phyloP scores from a whole-genome alignment of 768 basidiomycete species.

The Mycena alexandri region DNA sequence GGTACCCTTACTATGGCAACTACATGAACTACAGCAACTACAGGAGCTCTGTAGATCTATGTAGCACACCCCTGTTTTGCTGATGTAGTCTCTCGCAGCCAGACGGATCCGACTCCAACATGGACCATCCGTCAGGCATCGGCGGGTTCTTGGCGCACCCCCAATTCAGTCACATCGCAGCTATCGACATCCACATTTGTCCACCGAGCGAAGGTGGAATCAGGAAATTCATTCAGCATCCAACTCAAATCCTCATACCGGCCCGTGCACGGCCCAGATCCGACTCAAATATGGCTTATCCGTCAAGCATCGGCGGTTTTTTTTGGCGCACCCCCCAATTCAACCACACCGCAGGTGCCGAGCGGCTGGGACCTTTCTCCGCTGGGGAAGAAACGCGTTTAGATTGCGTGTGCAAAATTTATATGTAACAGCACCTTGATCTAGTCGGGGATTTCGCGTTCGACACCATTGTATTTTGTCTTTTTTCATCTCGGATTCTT shows the following conservation, averaged over 20 bases:
- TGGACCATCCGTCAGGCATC: background rate
- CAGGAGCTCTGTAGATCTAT: no score
- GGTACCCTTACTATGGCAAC: no score
- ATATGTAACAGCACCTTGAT: background rate
- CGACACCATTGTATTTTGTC: background rate
- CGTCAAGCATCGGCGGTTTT: slow-evolving; percentile 1
- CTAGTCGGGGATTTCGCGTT: slow-evolving; percentile 3
- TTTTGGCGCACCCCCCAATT: slow-evolving; percentile 1
- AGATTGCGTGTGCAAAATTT: slow-evolving; percentile 1
- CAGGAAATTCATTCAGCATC: no score
- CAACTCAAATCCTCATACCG: background rate
- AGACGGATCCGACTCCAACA: slow-evolving; percentile 2
- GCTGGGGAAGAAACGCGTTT: slow-evolving; percentile 3
- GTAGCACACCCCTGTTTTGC: no score
- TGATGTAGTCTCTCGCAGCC: no score
- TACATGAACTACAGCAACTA: no score
- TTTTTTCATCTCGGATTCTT: background rate
- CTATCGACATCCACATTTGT: background rate
- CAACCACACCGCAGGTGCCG: slow-evolving; percentile 4
- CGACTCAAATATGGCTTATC: background rate
- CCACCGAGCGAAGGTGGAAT: no score
- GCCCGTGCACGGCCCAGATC: slow-evolving; percentile 1
- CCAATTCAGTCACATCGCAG: background rate
- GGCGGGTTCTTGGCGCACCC: slow-evolving; percentile 4
- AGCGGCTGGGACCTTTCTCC: slow-evolving; percentile 5